Percentiles rank a stretch among this genome's conserved stretches.
Conservation (phyloP, 2,329 filamentous ascomycete species). For the Daldinia sp. region DNA sequence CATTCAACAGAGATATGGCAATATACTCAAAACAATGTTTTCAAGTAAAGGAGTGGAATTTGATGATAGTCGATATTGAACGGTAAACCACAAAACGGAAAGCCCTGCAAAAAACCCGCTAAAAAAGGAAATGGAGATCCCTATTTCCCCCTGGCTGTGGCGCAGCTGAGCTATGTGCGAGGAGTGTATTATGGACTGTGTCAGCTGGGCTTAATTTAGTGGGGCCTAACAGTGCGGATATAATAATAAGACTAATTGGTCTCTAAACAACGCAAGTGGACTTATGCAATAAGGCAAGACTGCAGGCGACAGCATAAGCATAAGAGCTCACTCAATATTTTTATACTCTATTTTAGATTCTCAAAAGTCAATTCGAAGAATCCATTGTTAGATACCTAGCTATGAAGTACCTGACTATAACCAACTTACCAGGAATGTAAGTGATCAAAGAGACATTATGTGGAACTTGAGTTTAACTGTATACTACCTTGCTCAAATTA, state of each 20-base stretch:
- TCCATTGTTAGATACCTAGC: too few relatives aligned
- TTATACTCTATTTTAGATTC: too few relatives aligned
- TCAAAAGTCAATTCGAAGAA: too few relatives aligned
- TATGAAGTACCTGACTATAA: too few relatives aligned
- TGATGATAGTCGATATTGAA: slow-evolving; percentile 15
- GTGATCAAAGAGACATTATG: too few relatives aligned
- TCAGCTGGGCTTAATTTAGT: neutral
- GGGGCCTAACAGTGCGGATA: neutral
- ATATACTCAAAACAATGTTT: slow-evolving; percentile 19
- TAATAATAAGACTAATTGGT: neutral
- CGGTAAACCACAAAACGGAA: slow-evolving; percentile 4
- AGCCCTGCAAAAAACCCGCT: slow-evolving; percentile 16
- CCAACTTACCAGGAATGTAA: too few relatives aligned
- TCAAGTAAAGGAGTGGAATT: slow-evolving; percentile 12
- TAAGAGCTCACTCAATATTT: too few relatives aligned
- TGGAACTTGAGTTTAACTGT: too few relatives aligned
- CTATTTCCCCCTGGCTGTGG: slow-evolving; percentile 35
- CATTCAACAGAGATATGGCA: slow-evolving; percentile 31
- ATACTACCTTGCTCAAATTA: too few relatives aligned
- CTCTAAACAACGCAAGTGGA: neutral
- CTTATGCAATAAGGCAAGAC: neutral
- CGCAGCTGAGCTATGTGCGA: slow-evolving; percentile 26
- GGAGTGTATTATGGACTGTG: neutral
- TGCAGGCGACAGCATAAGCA: neutral
- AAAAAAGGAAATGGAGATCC: slow-evolving; percentile 36